These are phyloP conservation scores for Boletus calvinii DNA, from an alignment of 1,284 basidiomycete species.

Conservation along the genomic window DNA sequence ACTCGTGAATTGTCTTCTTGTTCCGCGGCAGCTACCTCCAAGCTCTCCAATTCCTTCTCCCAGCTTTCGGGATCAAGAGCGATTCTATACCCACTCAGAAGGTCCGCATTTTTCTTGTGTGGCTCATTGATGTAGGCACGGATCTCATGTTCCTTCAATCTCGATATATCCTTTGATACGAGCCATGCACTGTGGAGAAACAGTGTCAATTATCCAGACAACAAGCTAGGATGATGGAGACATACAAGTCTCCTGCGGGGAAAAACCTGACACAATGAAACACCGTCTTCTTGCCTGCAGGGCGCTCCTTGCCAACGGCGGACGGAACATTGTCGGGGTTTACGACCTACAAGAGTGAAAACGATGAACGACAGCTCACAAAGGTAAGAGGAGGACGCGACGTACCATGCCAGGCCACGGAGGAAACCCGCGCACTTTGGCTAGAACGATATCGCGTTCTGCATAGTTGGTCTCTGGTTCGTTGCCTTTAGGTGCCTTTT, in stretches of 20 bases:
- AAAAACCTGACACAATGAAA: constrained; percentile 87
- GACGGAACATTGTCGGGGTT: constrained; percentile 66
- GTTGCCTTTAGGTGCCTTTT: constrained; percentile 52
- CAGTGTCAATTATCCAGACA: constrained; percentile 14
- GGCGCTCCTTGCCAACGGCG: constrained; percentile 66
- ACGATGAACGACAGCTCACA: constrained; percentile 4
- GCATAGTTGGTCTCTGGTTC: constrained; percentile 50
- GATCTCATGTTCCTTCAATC: constrained; percentile 80
- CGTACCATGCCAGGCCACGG: constrained; percentile 89
- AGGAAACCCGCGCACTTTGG: constrained; percentile 91
- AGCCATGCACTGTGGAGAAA: constrained; percentile 74
- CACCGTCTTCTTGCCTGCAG: constrained; percentile 63
- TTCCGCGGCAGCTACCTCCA: constrained; percentile 47
- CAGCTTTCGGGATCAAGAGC: constrained; percentile 81
- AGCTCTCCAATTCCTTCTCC: constrained; percentile 58
- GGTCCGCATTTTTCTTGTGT: constrained; percentile 72
- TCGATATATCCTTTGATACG: constrained; percentile 77
- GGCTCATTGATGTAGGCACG: constrained; percentile 77
- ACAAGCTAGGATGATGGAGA: constrained; percentile 27
- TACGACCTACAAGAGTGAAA: constrained; percentile 55
- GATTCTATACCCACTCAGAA: constrained; percentile 79
- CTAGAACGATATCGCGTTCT: constrained; percentile 82
- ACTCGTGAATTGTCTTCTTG: constrained; percentile 65
- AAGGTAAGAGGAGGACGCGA: constrained; percentile 31
- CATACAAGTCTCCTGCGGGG: constrained; percentile 89